Evolutionary conservation across 768 basidiomycete species (phyloP).

Genomic region (Hirschioporus abietinus): DNA sequence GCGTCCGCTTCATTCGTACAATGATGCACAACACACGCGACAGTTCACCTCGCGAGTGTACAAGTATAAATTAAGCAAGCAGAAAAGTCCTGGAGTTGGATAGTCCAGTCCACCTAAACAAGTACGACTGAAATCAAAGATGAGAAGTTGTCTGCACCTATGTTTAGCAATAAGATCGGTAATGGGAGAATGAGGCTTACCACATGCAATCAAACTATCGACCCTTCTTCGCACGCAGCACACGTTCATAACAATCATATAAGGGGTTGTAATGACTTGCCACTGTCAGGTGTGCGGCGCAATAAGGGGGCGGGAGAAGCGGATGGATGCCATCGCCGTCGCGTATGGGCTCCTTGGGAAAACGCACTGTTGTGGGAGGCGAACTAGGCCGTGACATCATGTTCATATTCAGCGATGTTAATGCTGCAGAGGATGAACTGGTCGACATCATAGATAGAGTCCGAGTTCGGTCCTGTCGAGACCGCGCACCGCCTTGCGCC

Average conservation of each 20-base stretch:
- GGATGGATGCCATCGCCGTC: constrained; percentile 62
- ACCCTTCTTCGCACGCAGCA: constrained; percentile 7
- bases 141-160: neutral
- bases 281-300: constrained; percentile 66
- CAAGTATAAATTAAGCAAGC: neutral
- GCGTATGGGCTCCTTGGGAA: constrained; percentile 53
- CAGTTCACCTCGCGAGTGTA: neutral
- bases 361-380: constrained; percentile 50
- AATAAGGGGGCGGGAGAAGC: constrained; percentile 65
- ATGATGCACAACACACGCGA: neutral
- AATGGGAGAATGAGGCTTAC: neutral
- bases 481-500: constrained; percentile 17
- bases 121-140: neutral
- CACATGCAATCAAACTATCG: neutral
- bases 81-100: neutral
- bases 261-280: constrained; percentile 60
- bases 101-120: neutral
- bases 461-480: constrained; percentile 39
- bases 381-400: constrained; percentile 24
- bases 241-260: constrained; percentile 37
- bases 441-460: constrained; percentile 56
- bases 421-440: constrained; percentile 31
- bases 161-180: neutral
- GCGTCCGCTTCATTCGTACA: neutral
- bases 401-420: constrained; percentile 35